Percentiles rank a stretch among this genome's conserved stretches.
Evolutionary conservation across 768 basidiomycete genomes (phyloP).

Genomic region (Mycena kentingensis): DNA sequence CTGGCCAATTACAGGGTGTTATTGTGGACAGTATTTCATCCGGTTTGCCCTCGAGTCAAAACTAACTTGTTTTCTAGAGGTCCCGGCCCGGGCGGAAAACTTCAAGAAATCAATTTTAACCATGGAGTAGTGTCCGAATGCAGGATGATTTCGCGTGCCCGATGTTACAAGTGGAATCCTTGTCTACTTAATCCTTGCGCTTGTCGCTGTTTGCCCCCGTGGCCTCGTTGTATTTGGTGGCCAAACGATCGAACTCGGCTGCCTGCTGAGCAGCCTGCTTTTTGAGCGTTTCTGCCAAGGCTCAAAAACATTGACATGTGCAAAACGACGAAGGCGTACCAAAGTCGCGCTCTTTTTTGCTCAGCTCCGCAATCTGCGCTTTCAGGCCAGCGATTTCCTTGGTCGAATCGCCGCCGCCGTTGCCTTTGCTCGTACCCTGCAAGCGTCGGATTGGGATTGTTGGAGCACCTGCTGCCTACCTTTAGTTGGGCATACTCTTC

Average conservation of each 20-base stretch:
- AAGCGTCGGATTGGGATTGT: no score
- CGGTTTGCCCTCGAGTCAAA: background rate
- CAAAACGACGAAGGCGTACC: conserved; percentile 41
- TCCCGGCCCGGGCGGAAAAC: background rate
- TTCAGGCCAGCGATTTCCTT: conserved; percentile 70
- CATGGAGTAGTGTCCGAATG: no score
- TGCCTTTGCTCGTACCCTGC: no score
- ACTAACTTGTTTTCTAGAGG: background rate
- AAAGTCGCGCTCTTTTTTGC: conserved; percentile 65
- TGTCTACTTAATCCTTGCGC: conserved; percentile 64
- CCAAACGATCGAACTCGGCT: conserved; percentile 79
- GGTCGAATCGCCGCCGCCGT: conserved; percentile 40
- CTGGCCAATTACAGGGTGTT: conserved; percentile 55
- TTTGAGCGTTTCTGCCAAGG: conserved; percentile 66
- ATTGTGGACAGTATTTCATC: conserved; percentile 44
- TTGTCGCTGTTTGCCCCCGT: conserved; percentile 66
- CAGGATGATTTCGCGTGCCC: no score
- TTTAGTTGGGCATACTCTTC: conserved; percentile 87
- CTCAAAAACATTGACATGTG: background rate
- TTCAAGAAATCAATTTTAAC: conserved; percentile 2
- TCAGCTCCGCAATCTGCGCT: conserved; percentile 58
- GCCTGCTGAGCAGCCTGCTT: conserved; percentile 81
- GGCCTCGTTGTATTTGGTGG: conserved; percentile 71
- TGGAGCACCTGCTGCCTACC: no score
- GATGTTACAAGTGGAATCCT: no score